Evolutionary conservation across 108 stramenopile species (phyloP).

Genomic region (Cyclostephanos invisitatus): DNA sequence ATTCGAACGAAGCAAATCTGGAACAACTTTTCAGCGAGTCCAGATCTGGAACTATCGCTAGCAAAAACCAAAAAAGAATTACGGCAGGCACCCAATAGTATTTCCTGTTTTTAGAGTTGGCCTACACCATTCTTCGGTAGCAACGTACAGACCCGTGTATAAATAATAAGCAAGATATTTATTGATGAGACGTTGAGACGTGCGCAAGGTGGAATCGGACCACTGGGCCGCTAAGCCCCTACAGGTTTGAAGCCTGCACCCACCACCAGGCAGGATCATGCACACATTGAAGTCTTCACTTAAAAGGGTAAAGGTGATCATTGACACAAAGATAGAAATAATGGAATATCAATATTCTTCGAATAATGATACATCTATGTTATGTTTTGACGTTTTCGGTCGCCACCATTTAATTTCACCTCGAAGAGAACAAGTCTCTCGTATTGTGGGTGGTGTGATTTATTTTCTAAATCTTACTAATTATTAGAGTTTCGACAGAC

Average conservation of each 20-base stretch:
- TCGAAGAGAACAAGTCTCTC: conserved; percentile 25
- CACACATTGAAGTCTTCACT: conserved; percentile 43
- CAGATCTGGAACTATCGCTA: background rate
- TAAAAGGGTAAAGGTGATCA: background rate
- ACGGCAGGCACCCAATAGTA: background rate
- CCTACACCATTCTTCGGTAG: too few relatives aligned
- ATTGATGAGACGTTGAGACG: too few relatives aligned
- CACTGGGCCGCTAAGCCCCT: conserved; percentile 81
- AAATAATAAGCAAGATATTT: too few relatives aligned
- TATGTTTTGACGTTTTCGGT: conserved; percentile 28
- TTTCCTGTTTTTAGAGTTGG: too few relatives aligned
- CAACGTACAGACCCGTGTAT: too few relatives aligned
- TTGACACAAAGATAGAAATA: background rate
- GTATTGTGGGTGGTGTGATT: conserved; percentile 1
- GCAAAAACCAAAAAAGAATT: conserved; percentile 2
- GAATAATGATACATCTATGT: conserved; percentile 2
- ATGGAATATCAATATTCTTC: background rate
- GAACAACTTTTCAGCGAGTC: too few relatives aligned
- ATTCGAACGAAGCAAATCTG: too few relatives aligned
- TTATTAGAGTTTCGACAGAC: background rate
- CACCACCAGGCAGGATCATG: conserved; percentile 87
- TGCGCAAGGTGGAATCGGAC: conserved; percentile 92
- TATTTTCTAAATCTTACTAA: background rate
- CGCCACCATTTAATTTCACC: conserved; percentile 32
- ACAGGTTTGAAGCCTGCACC: conserved; percentile 86